Percentiles rank a stretch among this genome's conserved stretches.
phyloP scores from a whole-genome alignment of 2,329 filamentous ascomycete genomes.

The Alternaria incomplexa region DNA sequence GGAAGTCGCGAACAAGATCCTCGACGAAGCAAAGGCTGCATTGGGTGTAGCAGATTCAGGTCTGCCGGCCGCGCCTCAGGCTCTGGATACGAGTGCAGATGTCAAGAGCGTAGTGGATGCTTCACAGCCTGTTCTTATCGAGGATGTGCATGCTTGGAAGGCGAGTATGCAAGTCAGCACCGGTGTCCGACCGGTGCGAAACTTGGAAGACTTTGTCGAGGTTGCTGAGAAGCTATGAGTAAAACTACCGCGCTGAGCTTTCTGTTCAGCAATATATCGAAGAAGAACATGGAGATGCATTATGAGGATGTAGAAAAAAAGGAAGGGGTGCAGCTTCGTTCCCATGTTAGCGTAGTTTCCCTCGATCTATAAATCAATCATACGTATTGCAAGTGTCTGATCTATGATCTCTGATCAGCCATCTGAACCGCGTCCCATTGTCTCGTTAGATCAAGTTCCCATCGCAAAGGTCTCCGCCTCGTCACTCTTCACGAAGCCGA shows the following conservation, averaged over 20 bases:
- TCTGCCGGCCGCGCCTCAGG: conserved; percentile 50
- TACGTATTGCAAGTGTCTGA: neutral
- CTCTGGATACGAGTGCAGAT: conserved; percentile 35
- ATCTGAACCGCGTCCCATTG: neutral
- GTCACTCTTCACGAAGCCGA: conserved; percentile 14
- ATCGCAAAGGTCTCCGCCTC: neutral
- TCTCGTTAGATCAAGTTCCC: neutral
- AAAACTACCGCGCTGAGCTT: neutral
- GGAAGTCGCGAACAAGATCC: conserved; percentile 56
- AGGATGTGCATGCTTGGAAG: conserved; percentile 82
- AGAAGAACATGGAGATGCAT: neutral
- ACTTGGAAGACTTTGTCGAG: conserved; percentile 86
- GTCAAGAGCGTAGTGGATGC: conserved; percentile 32
- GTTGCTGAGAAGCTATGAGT: conserved; percentile 37
- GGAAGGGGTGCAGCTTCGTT: neutral
- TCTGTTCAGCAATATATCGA: neutral
- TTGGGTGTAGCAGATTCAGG: conserved; percentile 48
- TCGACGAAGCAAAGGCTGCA: conserved; percentile 58
- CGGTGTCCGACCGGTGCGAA: conserved; percentile 74
- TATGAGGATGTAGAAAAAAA: neutral
- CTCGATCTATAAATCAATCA: neutral
- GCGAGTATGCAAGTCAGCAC: conserved; percentile 73
- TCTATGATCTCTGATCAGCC: neutral
- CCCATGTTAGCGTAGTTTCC: neutral
- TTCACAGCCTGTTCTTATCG: conserved; percentile 66